Evolutionary conservation across 345 rosid species (phyloP), one percentile per base, ranked within the genome.

Genomic region (Toxicodendron radicans): DNA sequence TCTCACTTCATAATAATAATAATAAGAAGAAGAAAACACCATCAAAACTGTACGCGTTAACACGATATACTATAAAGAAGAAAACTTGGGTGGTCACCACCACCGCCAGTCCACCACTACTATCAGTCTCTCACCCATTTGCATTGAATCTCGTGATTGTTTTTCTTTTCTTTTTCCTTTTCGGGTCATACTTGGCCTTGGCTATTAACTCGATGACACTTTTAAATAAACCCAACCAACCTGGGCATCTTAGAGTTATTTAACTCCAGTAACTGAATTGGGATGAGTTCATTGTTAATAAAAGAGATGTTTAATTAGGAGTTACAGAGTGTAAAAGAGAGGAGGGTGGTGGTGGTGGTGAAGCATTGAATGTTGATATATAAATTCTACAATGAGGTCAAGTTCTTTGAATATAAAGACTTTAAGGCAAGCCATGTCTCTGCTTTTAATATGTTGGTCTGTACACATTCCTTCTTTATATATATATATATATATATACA

Each of bases 121-220:
- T n/a, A n/a, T n/a, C n/a, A n/a, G n/a, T n/a, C n/a, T n/a, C n/a
- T 43, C 56, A 49, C 64, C 64, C 73, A 24, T 43, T 43, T 45
- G 65, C 56, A 43, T 58, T 58, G 64, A 70, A 24, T 70, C 56
- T 43, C 21, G 56, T 43, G 45, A 70, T 43, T 23, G 3, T 16
- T 16, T 6, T 24, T 24, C 27, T 24, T 24, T 1, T 24, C 2
- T 27, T 38, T 0, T 38, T 7, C 9, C 43, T 38, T 38, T 38
- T 38, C 43, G 0, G 43, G 6, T 5, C 43, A 38, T 5, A 38
- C 6, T 38, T 5, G 43, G 43, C n/a, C n/a, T n/a, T n/a, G n/a
- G n/a, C n/a, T n/a, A n/a, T n/a, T n/a, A n/a, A n/a, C n/a, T n/a
- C n/a, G n/a, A n/a, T n/a, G n/a, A n/a, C n/a, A n/a, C n/a, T n/a